These are phyloP conservation scores for Apophysomyces sp. DNA, from an alignment of 371 early-diverging fungal genomes.

Conservation along the genomic window DNA sequence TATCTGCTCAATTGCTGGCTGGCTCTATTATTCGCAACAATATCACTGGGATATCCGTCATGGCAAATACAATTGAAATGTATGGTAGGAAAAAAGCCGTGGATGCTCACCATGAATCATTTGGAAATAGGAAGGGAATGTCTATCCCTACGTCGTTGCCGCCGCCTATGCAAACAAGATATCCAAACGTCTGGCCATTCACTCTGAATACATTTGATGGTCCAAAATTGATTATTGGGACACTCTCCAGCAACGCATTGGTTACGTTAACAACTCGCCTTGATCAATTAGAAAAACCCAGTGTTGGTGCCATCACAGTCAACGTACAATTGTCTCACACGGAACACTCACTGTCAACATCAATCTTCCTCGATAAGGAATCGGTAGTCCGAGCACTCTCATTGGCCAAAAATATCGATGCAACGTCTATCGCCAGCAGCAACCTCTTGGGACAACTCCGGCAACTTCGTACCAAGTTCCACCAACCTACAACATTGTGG, in stretches of 20 bases:
- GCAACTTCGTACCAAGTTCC: slow-evolving; percentile 11
- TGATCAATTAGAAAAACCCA: neutral
- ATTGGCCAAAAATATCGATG: neutral
- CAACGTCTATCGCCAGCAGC: neutral
- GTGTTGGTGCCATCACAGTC: neutral
- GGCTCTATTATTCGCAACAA: neutral
- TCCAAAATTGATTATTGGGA: slow-evolving; percentile 19
- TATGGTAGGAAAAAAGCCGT: slow-evolving; percentile 19
- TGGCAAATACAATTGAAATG: slow-evolving; percentile 27
- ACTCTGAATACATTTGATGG: slow-evolving; percentile 16
- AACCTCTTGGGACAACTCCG: slow-evolving; percentile 3
- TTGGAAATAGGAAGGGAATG: slow-evolving; percentile 5
- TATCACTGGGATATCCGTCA: neutral
- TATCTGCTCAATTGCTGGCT: neutral
- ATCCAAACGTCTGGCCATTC: slow-evolving; percentile 27
- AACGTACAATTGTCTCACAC: neutral
- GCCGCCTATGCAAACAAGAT: slow-evolving; percentile 5
- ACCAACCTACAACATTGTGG: slow-evolving; percentile 5
- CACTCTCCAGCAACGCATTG: slow-evolving; percentile 7
- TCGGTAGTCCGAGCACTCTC: neutral
- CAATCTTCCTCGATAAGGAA: neutral
- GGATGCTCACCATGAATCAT: slow-evolving; percentile 12
- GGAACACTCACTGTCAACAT: neutral
- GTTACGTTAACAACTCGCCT: slow-evolving; percentile 9
- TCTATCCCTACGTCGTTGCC: slow-evolving; percentile 6